Evolutionary conservation across 192 early-diverging fungal genomes (phyloP), one percentile per base, ranked within the genome.

Genomic region (Obelidium mucronatum): DNA sequence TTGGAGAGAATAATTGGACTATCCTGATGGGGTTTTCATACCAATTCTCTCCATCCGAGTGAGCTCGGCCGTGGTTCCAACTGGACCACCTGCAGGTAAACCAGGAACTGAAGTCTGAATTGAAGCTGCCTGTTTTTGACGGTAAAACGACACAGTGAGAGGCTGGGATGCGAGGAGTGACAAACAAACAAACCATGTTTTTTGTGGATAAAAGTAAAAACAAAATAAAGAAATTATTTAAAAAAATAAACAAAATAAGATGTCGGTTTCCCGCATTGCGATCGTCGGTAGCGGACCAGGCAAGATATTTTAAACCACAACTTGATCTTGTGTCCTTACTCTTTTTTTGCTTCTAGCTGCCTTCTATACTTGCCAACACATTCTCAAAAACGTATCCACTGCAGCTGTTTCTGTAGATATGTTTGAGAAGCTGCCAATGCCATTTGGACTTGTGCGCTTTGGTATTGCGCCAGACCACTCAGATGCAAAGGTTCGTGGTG

Each of bases 391-490:
- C 4, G 11, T 8, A 8, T 28, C 26, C 22, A 53, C 84, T 40
- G n/a, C n/a, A n/a, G n/a, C n/a, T n/a, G 74, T 88, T 8, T 78
- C 79, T 30, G 80, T 99, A 39, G 94, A 97, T 76, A 93, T 99
- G 83, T 93, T 90, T 70, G 97, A 98, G 75, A 78, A 85, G 33
- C 82, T 95, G 0, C 94, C 95, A 0, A 85, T 94, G 0, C 97
- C 97, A 2, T 91, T 92, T 79, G 96, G 97, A 1, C 85, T 98
- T 4, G 95, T 95, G 31, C 88, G 96, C 1, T 99, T 90, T 80
- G 97, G 96, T 33, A 96, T 99, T 19, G 96, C 97, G 28, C 95
- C 97, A 3, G 95, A 97, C 80, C 97, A 99, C 75, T 95, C 93
- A 3, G 96, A 97, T 83, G 97, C 97, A 30, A 99, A 99, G 86